Base-by-base conservation (phyloP, 176 grass and related monocot genomes). In the Eremochloa ophiuroides region DNA sequence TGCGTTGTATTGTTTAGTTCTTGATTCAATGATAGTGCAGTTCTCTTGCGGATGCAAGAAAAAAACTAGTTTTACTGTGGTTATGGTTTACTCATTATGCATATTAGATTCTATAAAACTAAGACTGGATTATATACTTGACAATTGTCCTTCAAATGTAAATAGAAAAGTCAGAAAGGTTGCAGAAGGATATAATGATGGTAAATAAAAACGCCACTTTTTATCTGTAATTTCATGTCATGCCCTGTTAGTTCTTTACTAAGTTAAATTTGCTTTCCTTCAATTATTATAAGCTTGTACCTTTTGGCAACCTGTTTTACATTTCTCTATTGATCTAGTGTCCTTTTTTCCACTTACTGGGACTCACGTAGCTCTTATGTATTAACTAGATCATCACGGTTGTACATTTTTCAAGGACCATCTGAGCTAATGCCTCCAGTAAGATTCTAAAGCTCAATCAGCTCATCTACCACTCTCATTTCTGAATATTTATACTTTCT, bases 381-480 rank as follows among this genome's bases (percentile, higher is more conserved):
- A 35, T 86, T 60, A 61, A 23, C 69, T 85, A 95, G 96, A 35
- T 98, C 96, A 46, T 89, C 90, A 22, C 88, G 96, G 23, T 41
- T 98, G 71, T 98, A 98, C 84, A 86, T 93, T 81, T 93, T 98
- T 39, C 96, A 98, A 88, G 96, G 96, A 71, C 96, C 96, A 40
- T 86, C 88, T 80, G 90, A 98, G 39, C 76, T 98, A 73, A 98
- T 98, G 96, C 96, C 88, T 76, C 93, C 88, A 73, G 96, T 98
- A 87, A 98, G 90, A 79, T 89, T 59, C 46, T 81, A 50, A 75
- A 75, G 83, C 69, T 62, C 18, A 78, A 51, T 50, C 61, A 22
- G 18, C 15, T 84, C 26, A 56, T 81, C 33, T 63, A 31, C 1
- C 27, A 56, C 27, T 65, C 17, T 16, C n/a, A n/a, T n/a, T n/a